Conservation (phyloP, 345 rosid genomes). For the Heritiera fomes region DNA sequence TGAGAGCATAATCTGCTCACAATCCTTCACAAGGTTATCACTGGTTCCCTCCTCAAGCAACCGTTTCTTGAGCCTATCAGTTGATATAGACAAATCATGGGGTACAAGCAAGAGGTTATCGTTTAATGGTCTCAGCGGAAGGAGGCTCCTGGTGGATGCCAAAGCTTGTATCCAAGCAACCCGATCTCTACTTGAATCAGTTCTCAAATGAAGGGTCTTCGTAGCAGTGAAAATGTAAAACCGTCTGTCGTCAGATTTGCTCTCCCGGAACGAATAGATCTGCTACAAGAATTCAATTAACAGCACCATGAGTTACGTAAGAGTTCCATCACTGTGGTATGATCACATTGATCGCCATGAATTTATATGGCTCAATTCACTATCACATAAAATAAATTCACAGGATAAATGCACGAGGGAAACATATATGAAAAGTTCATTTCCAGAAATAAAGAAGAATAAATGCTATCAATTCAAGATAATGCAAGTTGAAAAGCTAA, state of each 20-base stretch:
- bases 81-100: slow-evolving; percentile 65
- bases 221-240: slow-evolving; percentile 96
- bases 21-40: slow-evolving; percentile 76
- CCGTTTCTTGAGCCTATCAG: slow-evolving; percentile 68
- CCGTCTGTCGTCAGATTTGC: slow-evolving; percentile 92
- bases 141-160: slow-evolving; percentile 62
- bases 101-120: slow-evolving; percentile 59
- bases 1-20: slow-evolving; percentile 89
- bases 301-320: slow-evolving; percentile 23
- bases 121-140: slow-evolving; percentile 59
- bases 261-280: slow-evolving; percentile 96
- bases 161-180: slow-evolving; percentile 94
- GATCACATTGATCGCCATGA: not conserved
- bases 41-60: slow-evolving; percentile 63
- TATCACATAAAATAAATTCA: slow-evolving; percentile 9
- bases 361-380: not conserved
- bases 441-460: slow-evolving; percentile 17
- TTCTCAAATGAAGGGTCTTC: slow-evolving; percentile 92
- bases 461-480: not conserved
- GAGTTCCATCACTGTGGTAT: not conserved
- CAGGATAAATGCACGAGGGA: slow-evolving; percentile 6
- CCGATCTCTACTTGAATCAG: slow-evolving; percentile 75
- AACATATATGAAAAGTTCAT: not conserved
- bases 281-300: slow-evolving; percentile 40
- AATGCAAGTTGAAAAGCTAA: not conserved